Evolutionary conservation across 2,329 filamentous ascomycete species (phyloP), one percentile per base, ranked within the genome.

Genomic region (Hypoxylon sp.): DNA sequence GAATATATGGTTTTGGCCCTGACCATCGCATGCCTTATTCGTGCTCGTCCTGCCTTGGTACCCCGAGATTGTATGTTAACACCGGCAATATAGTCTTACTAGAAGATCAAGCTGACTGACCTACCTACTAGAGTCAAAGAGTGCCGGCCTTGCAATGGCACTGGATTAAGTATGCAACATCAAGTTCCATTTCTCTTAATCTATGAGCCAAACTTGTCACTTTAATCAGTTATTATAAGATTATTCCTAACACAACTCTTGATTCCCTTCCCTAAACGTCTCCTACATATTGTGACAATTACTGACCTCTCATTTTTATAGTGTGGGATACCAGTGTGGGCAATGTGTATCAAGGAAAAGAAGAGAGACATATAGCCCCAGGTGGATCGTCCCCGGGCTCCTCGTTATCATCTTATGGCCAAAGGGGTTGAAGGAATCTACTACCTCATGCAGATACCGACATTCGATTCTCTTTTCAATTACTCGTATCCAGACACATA

Each of bases 41-140:
- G n/a, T 69, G 67, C 10, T 11, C 64, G 13, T 57, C 57, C 11
- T 69, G 67, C n/a, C 60, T 67, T 21, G 67, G 67, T 3, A 69
- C 67, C 6, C 50, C 67, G 1, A 67, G 67, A 59, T 21, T 64
- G 67, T 69, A 57, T 50, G 67, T 50, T 17, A 9, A 2, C 1
- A 23, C 13, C 1, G 19, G 13, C 14, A 17, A 6, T 10, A 17
- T 4, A 49, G 14, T 14, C 6, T 36, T 41, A 7, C 13, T 11
- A 14, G 6, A 41, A 43, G 3, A 13, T 11, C 5, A n/a, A 5
- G 17, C 55, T 67, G 34, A 67, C n/a, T 3, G 9, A 30, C 11
- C 5, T 9, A 32, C 36, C 6, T 38, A 13, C 9, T 21, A 69
- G 67, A 41, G 67, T 69, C 3, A 67, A 64, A 28, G 36, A 67